These are phyloP conservation scores for Paspalum vaginatum DNA, from an alignment of 176 grass and related monocot genomes.

Conservation along the genomic window DNA sequence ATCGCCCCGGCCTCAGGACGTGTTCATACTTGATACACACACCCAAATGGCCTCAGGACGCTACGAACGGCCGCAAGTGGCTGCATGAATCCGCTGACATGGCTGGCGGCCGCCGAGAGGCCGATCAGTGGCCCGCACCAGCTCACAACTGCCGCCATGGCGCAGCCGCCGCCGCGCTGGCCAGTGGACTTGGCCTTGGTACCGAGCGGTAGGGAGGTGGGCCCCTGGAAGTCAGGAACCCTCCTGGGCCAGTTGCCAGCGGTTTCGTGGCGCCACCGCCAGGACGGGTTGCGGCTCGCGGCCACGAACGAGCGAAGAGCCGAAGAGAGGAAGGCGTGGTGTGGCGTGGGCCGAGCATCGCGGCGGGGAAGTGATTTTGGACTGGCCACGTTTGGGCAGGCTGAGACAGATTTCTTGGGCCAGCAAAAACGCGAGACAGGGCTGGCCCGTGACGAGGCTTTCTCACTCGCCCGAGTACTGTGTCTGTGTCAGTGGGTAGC, in stretches of 20 bases:
- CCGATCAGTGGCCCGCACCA: conserved; percentile 82
- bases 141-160: conserved; percentile 50
- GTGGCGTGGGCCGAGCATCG: no score
- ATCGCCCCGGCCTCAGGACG: background rate
- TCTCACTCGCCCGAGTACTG: no score
- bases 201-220: background rate
- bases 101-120: conserved; percentile 55
- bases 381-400: background rate
- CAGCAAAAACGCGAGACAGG: background rate
- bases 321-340: no score
- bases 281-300: no score
- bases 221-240: no score
- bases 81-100: conserved; percentile 63
- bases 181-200: no score
- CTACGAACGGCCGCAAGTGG: conserved; percentile 49
- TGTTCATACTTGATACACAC: background rate
- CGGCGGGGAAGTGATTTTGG: no score
- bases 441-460: background rate
- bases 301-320: no score
- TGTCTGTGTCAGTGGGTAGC: no score
- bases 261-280: background rate
- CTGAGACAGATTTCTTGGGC: background rate
- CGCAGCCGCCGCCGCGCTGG: background rate
- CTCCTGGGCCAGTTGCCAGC: background rate
- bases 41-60: background rate